Base-by-base conservation (phyloP, 1,284 basidiomycete genomes). In the Neonothopanus nambi region DNA sequence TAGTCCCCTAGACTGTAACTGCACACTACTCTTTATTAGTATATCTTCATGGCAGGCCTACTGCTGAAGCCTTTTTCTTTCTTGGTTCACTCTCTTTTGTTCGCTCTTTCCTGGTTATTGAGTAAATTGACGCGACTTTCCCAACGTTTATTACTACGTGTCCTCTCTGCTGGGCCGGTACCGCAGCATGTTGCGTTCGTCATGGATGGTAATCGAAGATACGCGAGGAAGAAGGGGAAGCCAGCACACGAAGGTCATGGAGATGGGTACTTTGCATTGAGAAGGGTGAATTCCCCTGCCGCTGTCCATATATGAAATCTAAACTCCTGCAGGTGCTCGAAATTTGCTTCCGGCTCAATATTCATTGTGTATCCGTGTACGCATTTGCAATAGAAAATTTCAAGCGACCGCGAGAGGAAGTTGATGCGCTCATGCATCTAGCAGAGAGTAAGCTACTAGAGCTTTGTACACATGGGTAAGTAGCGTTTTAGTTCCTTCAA, bases 351-450 rank as follows among this genome's bases (percentile, higher is more conserved):
- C 76, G 81, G 8, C 77, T 98, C 17, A 74, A 83, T 18, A 81
- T 98, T 47, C 79, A 76, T 52, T 92, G 89, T 57, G 94, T 99
- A 20, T 90, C 93, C 1, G 92, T 93, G 9, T 99, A 97, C 65
- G 94, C 95, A 3, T 99, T 99, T 70, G 86, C 95, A 1, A 96
- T 99, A 56, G 95, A 98, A 67, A 99, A 99, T 72, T 99, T 99
- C 74, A 91, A 91, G 60, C 81, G 97, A n/a, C 79, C 88, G 1
- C 75, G 81, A 51, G 85, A 87, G 6, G 97, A 99, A 69, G 94
- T 99, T 1, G 83, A 89, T 36, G 85, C 87, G 5, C 75, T 99
- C 57, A 95, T 99, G 93, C 70, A 76, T 17, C 73, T 99, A 39
- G 92, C 92, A 1, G 85, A 91, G 66, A 79, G 82, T n/a, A 86